Conservation (phyloP, 176 grass and related monocot species). For the Triticum urartu region DNA sequence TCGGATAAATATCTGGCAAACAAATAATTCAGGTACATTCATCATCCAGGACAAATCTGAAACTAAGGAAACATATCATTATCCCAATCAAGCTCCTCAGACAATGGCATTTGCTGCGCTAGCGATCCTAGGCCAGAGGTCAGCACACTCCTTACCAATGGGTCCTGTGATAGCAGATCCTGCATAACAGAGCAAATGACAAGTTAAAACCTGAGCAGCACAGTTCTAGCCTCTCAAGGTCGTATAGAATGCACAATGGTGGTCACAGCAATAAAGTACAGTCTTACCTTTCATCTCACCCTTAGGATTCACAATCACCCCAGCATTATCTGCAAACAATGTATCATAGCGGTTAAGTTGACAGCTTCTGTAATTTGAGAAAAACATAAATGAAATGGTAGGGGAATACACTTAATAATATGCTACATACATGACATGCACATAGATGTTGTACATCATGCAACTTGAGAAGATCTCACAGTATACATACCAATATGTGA, state of each 20-base stretch:
- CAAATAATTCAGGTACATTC: not conserved
- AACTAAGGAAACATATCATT: not conserved
- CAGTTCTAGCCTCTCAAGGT: not conserved
- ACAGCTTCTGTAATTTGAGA: not conserved
- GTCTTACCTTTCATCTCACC: conserved; percentile 60
- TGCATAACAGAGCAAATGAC: not conserved
- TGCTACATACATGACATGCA: not conserved
- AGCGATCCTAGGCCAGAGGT: conserved; percentile 59
- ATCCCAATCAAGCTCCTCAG: conserved; percentile 19
- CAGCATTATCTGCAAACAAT: conserved; percentile 53
- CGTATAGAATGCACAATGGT: not conserved
- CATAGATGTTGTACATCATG: not conserved
- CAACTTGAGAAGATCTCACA: not conserved
- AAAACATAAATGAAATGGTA: not conserved
- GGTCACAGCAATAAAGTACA: not conserved
- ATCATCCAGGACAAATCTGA: conserved; percentile 8
- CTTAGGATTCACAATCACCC: conserved; percentile 63
- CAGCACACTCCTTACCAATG: conserved; percentile 60
- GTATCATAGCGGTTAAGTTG: not conserved
- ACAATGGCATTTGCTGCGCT: conserved; percentile 57
- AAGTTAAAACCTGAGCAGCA: not conserved
- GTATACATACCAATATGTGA: not conserved
- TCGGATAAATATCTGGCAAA: not conserved
- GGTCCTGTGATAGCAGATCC: conserved; percentile 64
- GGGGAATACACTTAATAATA: not conserved